Base-by-base conservation (phyloP, 805 yeast genomes). In the Alloascoidea africana region DNA sequence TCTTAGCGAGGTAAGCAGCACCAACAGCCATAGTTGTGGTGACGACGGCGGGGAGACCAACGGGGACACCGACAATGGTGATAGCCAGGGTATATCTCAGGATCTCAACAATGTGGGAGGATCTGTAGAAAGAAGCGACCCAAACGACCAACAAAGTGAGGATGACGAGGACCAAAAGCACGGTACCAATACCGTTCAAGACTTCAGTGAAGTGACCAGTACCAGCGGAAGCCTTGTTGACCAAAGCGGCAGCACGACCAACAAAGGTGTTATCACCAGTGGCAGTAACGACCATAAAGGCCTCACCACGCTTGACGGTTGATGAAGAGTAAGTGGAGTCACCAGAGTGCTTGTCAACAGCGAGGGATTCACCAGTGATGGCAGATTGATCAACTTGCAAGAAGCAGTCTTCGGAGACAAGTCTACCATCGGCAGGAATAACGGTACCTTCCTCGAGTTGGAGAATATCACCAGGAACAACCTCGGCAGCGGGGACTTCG, bases 1-100 rank as follows among this genome's bases (percentile, higher is more conserved):
- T 82, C 74, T 84, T 83, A 58, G 95, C 95, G 58, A 85, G 70
- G 85, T 85, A 84, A 60, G 95, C 95, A 63, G 95, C 96, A 81
- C 96, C 96, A 65, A 86, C 96, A 65, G 96, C 96, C 85, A 85
- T 81, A 62, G 96, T 85, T 57, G 95, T 85, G 72, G 96, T 85
- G 55, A 87, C 94, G 59, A 85, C 96, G 63, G 94, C 95, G 62
- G 95, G 95, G 64, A 85, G 74, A 84, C 95, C 95, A 56, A 86
- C 95, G 63, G 96, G 96, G 55, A 86, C 95, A 84, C 96, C 96
- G 55, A 86, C 77, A 67, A 86, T 85, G 69, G 94, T 81, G 62
- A 86, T 82, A 56, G 93, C 94, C 62, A 86, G 70, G 56, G 94
- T 76, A 80, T 80, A 82, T 73, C 94, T 78, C 65, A 86, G 73